Conservation (phyloP, 305 asterid genomes). For the Fraxinus platypoda region DNA sequence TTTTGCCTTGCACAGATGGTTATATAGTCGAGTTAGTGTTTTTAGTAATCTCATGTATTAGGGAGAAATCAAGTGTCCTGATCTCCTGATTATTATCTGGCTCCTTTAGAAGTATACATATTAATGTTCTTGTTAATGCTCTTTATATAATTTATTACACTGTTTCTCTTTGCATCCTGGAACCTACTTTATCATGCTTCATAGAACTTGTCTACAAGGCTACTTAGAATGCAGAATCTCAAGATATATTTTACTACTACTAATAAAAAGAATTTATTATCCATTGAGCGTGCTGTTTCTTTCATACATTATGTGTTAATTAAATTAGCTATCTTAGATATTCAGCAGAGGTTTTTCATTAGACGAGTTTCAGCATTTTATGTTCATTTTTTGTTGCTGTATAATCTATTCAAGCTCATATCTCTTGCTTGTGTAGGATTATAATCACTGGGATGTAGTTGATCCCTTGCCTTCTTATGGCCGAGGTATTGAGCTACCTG, state of each 20-base stretch:
- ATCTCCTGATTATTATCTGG: neutral
- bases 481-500: constrained; percentile 76
- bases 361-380: neutral
- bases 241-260: neutral
- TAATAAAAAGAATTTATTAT: neutral
- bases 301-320: neutral
- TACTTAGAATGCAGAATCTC: neutral
- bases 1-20: neutral
- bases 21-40: neutral
- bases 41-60: neutral
- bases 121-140: neutral
- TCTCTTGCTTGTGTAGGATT: constrained; percentile 49
- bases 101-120: neutral
- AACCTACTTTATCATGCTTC: neutral
- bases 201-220: neutral
- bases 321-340: neutral
- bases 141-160: neutral
- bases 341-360: neutral
- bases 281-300: neutral
- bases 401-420: neutral
- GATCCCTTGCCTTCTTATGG: constrained; percentile 95
- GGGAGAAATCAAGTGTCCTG: neutral
- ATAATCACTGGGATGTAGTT: constrained; percentile 69
- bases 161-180: neutral
- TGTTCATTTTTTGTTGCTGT: neutral